Base-by-base conservation (phyloP, 1,284 basidiomycete species). In the Neotropicomus parvogracilis region DNA sequence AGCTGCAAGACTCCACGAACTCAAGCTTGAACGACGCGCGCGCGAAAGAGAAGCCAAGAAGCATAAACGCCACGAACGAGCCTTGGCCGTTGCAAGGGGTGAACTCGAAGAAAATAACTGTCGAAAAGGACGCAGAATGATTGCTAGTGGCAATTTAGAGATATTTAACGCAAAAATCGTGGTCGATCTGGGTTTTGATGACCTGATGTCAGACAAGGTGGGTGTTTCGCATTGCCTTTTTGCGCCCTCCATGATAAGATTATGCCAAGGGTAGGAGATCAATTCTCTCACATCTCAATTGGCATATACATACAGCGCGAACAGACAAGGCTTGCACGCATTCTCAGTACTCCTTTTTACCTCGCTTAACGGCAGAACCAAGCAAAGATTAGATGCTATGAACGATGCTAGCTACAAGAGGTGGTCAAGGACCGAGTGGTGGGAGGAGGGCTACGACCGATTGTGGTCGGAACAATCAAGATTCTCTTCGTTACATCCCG, bases 151-250 rank as follows among this genome's bases (percentile, higher is more conserved):
- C n/a, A 66, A 61, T 35, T 60, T 65, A 39, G 45, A 46, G 70
- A 67, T 60, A 81, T 94, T 92, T 62, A 75, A 77, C 14, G 91
- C 89, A 9, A 80, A 78, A 29, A 77, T 99, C 2, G 81, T 97
- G 17, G 71, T 99, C 24, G 97, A 99, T 70, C 75, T 97, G 7
- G 92, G 86, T 3, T 99, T 99, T 64, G 97, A 99, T 66, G 83
- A 93, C 40, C 77, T 88, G 69, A 99, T 99, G 97, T 82, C 73
- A 40, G 92, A 94, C 47, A 94, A 93, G 75, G 95, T 94, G 64
- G 58, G 84, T 71, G 28, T 54, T 39, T 54, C 50, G 48, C 48
- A 50, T 53, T 45, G 29, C 43, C 41, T 53, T 48, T 54, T 46
- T 40, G 38, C n/a, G 7, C 54, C 51, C 37, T 50, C 56, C 53